These are phyloP conservation scores for Aspergillus ruber DNA, from an alignment of 2,329 filamentous ascomycete species.

Conservation along the genomic window DNA sequence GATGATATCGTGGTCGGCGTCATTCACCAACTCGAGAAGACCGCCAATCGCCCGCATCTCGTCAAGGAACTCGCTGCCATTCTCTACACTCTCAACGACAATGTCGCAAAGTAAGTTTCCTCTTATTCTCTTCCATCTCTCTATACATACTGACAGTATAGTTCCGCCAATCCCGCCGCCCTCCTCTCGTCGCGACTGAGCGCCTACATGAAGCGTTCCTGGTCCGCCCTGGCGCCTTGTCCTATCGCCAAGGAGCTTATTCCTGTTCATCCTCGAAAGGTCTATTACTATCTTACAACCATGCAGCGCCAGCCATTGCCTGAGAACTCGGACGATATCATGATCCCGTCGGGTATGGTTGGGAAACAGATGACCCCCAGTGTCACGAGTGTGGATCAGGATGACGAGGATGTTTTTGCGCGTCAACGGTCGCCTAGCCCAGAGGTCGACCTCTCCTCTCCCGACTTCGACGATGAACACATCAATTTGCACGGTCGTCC, in stretches of 20 bases:
- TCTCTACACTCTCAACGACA: conserved; percentile 67
- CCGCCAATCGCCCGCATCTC: conserved; percentile 84
- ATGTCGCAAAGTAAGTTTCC: conserved; percentile 78
- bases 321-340: conserved; percentile 51
- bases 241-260: conserved; percentile 90
- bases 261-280: conserved; percentile 83
- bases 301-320: conserved; percentile 76
- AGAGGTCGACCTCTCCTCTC: conserved; percentile 83
- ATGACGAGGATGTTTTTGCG: conserved; percentile 57
- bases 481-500: conserved; percentile 52
- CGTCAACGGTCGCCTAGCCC: conserved; percentile 66
- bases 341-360: conserved; percentile 41
- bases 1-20: conserved; percentile 93
- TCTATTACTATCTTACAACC: conserved; percentile 95
- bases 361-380: conserved; percentile 73
- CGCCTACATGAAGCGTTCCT: conserved; percentile 80
- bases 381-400: conserved; percentile 68
- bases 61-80: conserved; percentile 87
- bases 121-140: conserved; percentile 3
- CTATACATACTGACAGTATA: conserved; percentile 32
- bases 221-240: conserved; percentile 72
- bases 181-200: conserved; percentile 90
- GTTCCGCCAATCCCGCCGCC: conserved; percentile 90
- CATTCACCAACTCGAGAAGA: conserved; percentile 80
- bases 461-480: conserved; percentile 72